A percentile compares a stretch with the other conserved stretches of the same genome.
phyloP scores from a whole-genome alignment of 805 yeast species.

The Saccharomycopsis fermentans region DNA sequence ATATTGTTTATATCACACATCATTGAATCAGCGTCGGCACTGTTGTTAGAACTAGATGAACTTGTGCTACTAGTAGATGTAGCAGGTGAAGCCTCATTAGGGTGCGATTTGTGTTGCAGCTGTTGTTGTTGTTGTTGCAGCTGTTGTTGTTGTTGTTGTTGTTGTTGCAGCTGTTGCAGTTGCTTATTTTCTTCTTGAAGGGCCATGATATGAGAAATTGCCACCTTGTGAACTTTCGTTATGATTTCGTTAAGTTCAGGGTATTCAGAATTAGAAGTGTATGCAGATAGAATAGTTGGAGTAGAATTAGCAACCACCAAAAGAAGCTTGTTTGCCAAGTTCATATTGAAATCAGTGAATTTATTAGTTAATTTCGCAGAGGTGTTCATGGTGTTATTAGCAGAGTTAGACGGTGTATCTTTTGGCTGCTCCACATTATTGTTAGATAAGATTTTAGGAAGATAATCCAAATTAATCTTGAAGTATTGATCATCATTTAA shows the following conservation, averaged over 20 bases:
- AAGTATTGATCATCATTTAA: slow-evolving; percentile 38
- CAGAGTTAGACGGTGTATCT: no score
- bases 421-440: slow-evolving; percentile 37
- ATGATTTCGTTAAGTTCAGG: slow-evolving; percentile 15
- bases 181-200: slow-evolving; percentile 16
- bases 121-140: slow-evolving; percentile 4
- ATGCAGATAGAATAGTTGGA: slow-evolving; percentile 13
- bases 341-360: slow-evolving; percentile 41
- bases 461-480: slow-evolving; percentile 38
- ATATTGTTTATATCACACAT: background rate
- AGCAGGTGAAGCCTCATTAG: background rate
- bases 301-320: slow-evolving; percentile 19
- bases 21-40: background rate
- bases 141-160: slow-evolving; percentile 2
- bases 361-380: slow-evolving; percentile 32
- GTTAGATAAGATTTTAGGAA: slow-evolving; percentile 36
- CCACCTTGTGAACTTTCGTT: slow-evolving; percentile 16
- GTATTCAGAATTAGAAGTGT: slow-evolving; percentile 10
- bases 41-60: background rate
- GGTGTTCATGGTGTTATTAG: no score
- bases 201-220: slow-evolving; percentile 19
- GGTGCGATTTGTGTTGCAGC: background rate
- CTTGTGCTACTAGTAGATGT: background rate
- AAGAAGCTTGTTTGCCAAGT: slow-evolving; percentile 35
- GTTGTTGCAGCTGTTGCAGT: slow-evolving; percentile 1